A percentile compares a stretch with the other conserved stretches of the same genome.
Conservation (phyloP, 352 stramenopile species). For the Phytophthora hibernalis region DNA sequence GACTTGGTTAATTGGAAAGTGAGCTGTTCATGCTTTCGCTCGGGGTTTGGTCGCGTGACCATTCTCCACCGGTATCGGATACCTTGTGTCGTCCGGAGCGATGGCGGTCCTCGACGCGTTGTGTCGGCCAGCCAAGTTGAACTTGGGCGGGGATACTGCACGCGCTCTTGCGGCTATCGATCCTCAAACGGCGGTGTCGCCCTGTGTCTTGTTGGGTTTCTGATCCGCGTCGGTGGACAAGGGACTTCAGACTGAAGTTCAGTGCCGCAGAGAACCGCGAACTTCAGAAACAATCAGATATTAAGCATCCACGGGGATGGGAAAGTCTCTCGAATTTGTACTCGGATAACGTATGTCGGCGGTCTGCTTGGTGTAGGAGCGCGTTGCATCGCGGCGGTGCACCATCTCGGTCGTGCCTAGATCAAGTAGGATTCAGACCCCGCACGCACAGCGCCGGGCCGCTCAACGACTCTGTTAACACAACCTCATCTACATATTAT, state of each 20-base stretch:
- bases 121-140: conserved; percentile 26
- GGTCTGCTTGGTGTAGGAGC: conserved; percentile 12
- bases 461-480: conserved; percentile 13
- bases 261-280: conserved; percentile 8
- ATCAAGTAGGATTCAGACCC: conserved; percentile 28
- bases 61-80: too few relatives aligned
- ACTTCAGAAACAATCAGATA: conserved; percentile 30
- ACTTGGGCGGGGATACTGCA: conserved; percentile 18
- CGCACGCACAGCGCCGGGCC: not conserved
- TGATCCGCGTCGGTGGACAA: not conserved
- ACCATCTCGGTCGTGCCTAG: conserved; percentile 14
- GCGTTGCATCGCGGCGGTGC: conserved; percentile 1
- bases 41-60: not conserved
- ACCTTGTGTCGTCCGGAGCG: not conserved
- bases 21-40: not conserved
- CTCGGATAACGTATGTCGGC: conserved; percentile 6
- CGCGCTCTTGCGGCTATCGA: conserved; percentile 11
- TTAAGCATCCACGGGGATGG: conserved; percentile 13
- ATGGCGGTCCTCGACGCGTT: conserved; percentile 8
- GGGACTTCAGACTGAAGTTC: too few relatives aligned
- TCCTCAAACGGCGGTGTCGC: not conserved
- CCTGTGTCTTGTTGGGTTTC: conserved; percentile 18
- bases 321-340: conserved; percentile 3
- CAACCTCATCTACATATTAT: too few relatives aligned
- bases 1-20: conserved; percentile 31